These are phyloP conservation scores for Aureobasidium lini DNA, from an alignment of 2,329 filamentous ascomycete genomes.

Conservation along the genomic window DNA sequence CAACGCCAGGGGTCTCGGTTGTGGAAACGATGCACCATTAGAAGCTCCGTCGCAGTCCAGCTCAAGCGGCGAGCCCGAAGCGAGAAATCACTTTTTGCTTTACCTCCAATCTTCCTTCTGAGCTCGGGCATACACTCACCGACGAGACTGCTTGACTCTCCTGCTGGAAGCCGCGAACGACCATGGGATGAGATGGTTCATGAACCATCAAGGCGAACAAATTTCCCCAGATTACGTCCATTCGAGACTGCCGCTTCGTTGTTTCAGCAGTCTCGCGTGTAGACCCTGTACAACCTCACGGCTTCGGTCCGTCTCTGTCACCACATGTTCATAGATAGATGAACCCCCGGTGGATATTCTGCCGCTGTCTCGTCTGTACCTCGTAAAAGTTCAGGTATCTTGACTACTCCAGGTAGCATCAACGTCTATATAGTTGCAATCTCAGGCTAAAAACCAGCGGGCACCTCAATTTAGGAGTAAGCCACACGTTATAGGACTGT, in stretches of 20 bases:
- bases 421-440: background rate
- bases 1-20: background rate
- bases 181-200: background rate
- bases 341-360: background rate
- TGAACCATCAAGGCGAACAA: background rate
- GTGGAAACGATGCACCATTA: background rate
- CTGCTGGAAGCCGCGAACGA: background rate
- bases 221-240: background rate
- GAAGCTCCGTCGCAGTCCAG: no score
- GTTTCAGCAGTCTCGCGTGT: background rate
- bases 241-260: background rate
- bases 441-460: background rate
- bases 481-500: conserved; percentile 2
- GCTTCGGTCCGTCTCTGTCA: background rate
- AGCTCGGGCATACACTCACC: background rate
- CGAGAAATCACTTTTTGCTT: background rate
- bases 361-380: background rate
- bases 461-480: background rate
- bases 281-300: background rate
- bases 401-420: background rate
- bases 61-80: background rate
- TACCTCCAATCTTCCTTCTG: background rate
- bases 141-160: background rate
- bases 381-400: background rate
- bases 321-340: background rate